Conservation (phyloP, 1,284 basidiomycete genomes). For the Heterobasidion irregulare region DNA sequence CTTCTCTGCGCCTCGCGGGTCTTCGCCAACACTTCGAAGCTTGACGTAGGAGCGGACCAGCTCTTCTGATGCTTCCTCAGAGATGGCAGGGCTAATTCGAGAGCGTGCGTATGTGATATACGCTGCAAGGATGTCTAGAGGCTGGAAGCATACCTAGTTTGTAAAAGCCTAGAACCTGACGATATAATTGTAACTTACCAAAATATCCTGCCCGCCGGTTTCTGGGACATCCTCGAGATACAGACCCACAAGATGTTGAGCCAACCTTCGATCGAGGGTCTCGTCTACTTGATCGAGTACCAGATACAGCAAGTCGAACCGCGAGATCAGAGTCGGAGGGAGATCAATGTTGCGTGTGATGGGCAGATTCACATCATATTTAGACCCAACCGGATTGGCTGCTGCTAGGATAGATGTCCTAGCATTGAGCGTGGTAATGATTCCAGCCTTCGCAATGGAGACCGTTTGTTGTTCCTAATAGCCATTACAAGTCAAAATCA, state of each 20-base stretch:
- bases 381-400: slow-evolving; percentile 94
- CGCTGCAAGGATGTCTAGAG: slow-evolving; percentile 82
- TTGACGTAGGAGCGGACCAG: slow-evolving; percentile 89
- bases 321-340: slow-evolving; percentile 94
- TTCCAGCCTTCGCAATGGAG: slow-evolving; percentile 98
- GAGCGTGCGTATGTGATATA: slow-evolving; percentile 93
- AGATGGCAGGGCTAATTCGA: slow-evolving; percentile 86
- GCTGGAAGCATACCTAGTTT: slow-evolving; percentile 33
- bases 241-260: slow-evolving; percentile 87
- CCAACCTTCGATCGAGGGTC: slow-evolving; percentile 78
- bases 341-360: slow-evolving; percentile 88
- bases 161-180: neutral
- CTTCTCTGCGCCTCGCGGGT: slow-evolving; percentile 82
- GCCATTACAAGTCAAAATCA: neutral
- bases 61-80: slow-evolving; percentile 78
- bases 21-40: slow-evolving; percentile 87
- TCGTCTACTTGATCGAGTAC: slow-evolving; percentile 96
- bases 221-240: slow-evolving; percentile 89
- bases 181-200: slow-evolving; percentile 42
- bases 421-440: slow-evolving; percentile 97
- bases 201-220: slow-evolving; percentile 61
- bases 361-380: slow-evolving; percentile 86
- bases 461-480: slow-evolving; percentile 97
- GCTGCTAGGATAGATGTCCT: slow-evolving; percentile 96
- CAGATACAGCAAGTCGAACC: slow-evolving; percentile 97